Evolutionary conservation across 441 rosid species (phyloP).

Genomic region (Geranium incanum): DNA sequence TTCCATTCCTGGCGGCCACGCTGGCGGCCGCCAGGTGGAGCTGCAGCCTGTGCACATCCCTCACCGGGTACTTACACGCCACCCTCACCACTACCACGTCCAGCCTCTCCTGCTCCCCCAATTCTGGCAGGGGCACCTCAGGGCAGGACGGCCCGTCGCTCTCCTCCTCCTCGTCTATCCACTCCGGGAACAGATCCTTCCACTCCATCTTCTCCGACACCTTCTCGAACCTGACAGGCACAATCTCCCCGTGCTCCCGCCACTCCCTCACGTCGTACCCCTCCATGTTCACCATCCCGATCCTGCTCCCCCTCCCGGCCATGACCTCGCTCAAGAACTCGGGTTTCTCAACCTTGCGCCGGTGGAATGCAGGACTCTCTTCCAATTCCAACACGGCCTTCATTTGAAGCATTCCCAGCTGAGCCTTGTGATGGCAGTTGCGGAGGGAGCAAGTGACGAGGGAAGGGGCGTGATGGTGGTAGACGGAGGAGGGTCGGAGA

Average conservation of each 20-base stretch:
- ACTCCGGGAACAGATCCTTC: conserved; percentile 79
- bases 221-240: not conserved
- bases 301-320: not conserved
- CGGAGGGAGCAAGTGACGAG: no score
- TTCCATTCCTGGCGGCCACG: conserved; percentile 52
- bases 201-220: conserved; percentile 33
- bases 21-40: conserved; percentile 63
- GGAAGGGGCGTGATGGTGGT: no score
- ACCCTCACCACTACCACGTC: conserved; percentile 69
- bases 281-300: not conserved
- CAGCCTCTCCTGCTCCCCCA: conserved; percentile 32
- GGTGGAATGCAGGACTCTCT: no score
- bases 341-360: not conserved
- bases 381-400: not conserved
- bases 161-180: conserved; percentile 96
- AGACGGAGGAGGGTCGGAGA: not conserved
- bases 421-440: no score
- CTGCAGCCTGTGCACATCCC: conserved; percentile 78
- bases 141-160: conserved; percentile 56
- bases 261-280: not conserved
- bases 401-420: not conserved
- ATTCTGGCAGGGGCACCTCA: conserved; percentile 76
- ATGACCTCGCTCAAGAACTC: not conserved
- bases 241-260: not conserved
- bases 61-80: conserved; percentile 69